These are phyloP conservation scores for Wallacemonas collosoma DNA, from an alignment of 208 protist species.

Conservation along the genomic window DNA sequence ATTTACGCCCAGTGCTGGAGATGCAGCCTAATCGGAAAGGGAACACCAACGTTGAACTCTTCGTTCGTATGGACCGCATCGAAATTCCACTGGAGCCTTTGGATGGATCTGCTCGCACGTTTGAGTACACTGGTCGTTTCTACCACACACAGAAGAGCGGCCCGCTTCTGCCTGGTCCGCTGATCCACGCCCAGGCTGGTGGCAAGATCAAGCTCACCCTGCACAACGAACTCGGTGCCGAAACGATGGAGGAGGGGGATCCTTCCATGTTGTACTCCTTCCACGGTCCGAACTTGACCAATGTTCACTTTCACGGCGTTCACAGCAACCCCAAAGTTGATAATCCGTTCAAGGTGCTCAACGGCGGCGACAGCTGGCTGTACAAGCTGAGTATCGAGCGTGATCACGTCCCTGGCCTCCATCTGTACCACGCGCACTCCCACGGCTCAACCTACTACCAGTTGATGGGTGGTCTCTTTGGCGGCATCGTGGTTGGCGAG, in stretches of 20 bases:
- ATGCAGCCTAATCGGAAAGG: conserved; percentile 35
- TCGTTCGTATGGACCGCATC: conserved; percentile 35
- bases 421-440: conserved; percentile 88
- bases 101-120: conserved; percentile 13
- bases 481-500: conserved; percentile 71
- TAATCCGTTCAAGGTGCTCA: conserved; percentile 60
- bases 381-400: conserved; percentile 76
- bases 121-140: conserved; percentile 76
- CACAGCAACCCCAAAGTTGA: conserved; percentile 74
- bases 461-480: conserved; percentile 84
- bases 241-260: conserved; percentile 25
- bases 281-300: conserved; percentile 77
- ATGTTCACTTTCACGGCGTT: conserved; percentile 85
- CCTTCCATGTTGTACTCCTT: conserved; percentile 51
- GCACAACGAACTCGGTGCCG: conserved; percentile 55
- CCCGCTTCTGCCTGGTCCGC: conserved; percentile 64
- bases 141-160: conserved; percentile 41
- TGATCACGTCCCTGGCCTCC: conserved; percentile 74
- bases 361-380: conserved; percentile 38
- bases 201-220: conserved; percentile 64
- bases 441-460: conserved; percentile 77
- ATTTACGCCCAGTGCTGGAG: conserved; percentile 28
- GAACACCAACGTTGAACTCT: conserved; percentile 56
- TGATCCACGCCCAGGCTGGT: conserved; percentile 65
- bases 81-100: conserved; percentile 48